Conservation (phyloP, 176 grass and related monocot species). For the Alloteropsis semialata region DNA sequence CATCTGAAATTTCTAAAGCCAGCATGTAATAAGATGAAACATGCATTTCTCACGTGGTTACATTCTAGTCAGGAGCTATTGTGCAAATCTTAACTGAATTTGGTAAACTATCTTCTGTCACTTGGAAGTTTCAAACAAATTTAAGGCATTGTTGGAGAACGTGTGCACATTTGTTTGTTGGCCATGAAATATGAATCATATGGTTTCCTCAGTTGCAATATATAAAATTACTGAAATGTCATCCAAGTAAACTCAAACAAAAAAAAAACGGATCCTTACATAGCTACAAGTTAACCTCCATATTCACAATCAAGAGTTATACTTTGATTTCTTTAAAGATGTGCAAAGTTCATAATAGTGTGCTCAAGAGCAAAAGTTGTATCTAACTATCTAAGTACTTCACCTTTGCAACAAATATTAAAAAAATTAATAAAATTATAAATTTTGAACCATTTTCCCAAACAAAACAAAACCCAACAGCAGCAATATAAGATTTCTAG, state of each 20-base stretch:
- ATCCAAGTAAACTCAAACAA: neutral
- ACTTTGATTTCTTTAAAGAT: neutral
- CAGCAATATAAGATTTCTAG: neutral
- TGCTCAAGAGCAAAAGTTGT: neutral
- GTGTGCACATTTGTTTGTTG: neutral
- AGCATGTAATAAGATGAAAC: neutral
- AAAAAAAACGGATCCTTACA: neutral
- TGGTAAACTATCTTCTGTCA: conserved; percentile 13
- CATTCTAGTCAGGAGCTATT: neutral
- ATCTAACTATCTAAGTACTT: neutral
- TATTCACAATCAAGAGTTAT: neutral
- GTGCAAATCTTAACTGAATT: neutral
- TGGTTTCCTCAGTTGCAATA: neutral
- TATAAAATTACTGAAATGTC: neutral
- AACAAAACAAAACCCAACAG: neutral
- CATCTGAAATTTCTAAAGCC: neutral
- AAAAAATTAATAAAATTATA: neutral
- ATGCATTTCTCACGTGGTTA: neutral
- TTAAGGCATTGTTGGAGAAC: neutral
- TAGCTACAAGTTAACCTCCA: neutral
- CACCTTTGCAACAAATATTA: conserved; percentile 4
- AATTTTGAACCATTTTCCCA: neutral
- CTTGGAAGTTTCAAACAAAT: too few species aligned
- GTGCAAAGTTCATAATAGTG: neutral
- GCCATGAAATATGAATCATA: neutral